phyloP scores from a whole-genome alignment of 1,284 basidiomycete genomes.

The Fomitopsis betulina region DNA sequence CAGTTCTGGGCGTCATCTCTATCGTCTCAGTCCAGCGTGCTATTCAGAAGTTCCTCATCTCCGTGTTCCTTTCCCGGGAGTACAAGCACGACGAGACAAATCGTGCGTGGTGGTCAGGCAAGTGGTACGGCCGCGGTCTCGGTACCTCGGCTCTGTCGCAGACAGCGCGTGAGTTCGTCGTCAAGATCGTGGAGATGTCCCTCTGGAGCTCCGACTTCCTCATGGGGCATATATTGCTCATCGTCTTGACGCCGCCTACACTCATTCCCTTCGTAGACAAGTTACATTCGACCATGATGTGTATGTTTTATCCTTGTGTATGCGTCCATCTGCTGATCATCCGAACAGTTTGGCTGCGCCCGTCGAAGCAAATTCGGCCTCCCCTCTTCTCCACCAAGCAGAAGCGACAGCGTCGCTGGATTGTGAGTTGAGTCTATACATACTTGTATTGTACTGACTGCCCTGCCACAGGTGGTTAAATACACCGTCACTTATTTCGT shows the following conservation, averaged over 20 bases:
- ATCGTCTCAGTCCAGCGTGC: slow-evolving; percentile 87
- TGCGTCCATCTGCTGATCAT: slow-evolving; percentile 1
- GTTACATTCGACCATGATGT: slow-evolving; percentile 88
- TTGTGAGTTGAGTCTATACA: slow-evolving; percentile 46
- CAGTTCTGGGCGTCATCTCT: slow-evolving; percentile 83
- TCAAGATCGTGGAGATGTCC: slow-evolving; percentile 97
- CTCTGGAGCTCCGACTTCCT: slow-evolving; percentile 92
- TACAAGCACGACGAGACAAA: slow-evolving; percentile 98
- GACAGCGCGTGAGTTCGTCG: slow-evolving; percentile 92
- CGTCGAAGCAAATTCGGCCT: slow-evolving; percentile 90
- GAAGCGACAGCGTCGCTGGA: slow-evolving; percentile 87
- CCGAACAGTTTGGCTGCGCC: slow-evolving; percentile 76
- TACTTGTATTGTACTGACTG: slow-evolving; percentile 1
- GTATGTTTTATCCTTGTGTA: slow-evolving; percentile 41
- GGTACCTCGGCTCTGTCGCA: slow-evolving; percentile 88
- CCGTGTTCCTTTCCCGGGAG: slow-evolving; percentile 90
- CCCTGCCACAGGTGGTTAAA: slow-evolving; percentile 54
- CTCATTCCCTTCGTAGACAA: slow-evolving; percentile 86
- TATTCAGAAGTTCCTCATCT: slow-evolving; percentile 90
- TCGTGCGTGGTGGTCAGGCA: slow-evolving; percentile 98
- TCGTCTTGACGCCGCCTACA: slow-evolving; percentile 81
- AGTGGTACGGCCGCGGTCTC: slow-evolving; percentile 92
- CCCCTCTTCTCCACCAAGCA: slow-evolving; percentile 95
- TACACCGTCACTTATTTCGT: slow-evolving; percentile 84
- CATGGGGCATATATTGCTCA: slow-evolving; percentile 76